Percentiles rank a stretch among this genome's conserved stretches.
Conservation (phyloP, 2,329 filamentous ascomycete species). For the Coniochaeta sp. region DNA sequence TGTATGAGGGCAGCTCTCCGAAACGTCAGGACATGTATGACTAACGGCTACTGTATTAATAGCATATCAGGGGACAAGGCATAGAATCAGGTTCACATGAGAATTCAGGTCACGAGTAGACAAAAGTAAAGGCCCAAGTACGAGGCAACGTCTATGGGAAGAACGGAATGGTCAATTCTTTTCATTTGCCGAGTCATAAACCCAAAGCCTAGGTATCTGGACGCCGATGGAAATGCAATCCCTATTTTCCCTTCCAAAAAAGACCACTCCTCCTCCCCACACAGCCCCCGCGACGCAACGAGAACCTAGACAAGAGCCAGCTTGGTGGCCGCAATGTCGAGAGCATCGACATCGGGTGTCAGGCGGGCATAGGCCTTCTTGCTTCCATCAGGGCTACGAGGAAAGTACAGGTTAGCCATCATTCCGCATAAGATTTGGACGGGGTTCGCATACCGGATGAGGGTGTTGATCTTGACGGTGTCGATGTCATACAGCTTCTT, state of each 20-base stretch:
- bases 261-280: constrained; percentile 26
- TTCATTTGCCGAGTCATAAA: constrained; percentile 18
- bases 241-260: constrained; percentile 10
- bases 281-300: constrained; percentile 26
- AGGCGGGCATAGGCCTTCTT: constrained; percentile 99
- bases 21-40: neutral
- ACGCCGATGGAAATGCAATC: constrained; percentile 17
- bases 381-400: constrained; percentile 73
- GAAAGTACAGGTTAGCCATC: constrained; percentile 9
- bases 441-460: constrained; percentile 69
- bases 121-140: neutral
- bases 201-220: constrained; percentile 20
- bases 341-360: constrained; percentile 92
- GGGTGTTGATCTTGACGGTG: constrained; percentile 97
- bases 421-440: neutral
- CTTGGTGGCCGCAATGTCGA: constrained; percentile 99
- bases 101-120: neutral
- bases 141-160: neutral
- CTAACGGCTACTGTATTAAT: neutral
- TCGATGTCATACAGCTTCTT: constrained; percentile 99
- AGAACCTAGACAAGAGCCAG: constrained; percentile 82
- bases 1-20: neutral
- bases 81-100: neutral
- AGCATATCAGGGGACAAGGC: neutral
- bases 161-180: constrained; percentile 9